Evolutionary conservation across 768 basidiomycete species (phyloP).

Genomic region (Chalciporus chontae): DNA sequence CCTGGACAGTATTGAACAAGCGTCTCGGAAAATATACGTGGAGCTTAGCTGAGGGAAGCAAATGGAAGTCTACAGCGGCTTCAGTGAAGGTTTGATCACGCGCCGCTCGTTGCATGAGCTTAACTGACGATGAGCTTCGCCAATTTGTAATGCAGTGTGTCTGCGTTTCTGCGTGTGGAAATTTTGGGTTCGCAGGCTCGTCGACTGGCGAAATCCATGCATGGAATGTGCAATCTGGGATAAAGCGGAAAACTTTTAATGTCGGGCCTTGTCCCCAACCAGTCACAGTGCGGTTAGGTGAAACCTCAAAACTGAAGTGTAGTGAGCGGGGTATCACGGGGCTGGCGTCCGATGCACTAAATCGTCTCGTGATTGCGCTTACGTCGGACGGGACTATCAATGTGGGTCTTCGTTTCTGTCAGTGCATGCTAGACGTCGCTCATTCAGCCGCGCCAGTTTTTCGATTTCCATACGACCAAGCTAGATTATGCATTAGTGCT

Average conservation of each 20-base stretch:
- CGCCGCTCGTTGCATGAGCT: neutral
- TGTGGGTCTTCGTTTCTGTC: slow-evolving; percentile 43
- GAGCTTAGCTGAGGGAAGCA: slow-evolving; percentile 47
- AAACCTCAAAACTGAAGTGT: slow-evolving; percentile 37
- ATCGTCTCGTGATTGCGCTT: slow-evolving; percentile 73
- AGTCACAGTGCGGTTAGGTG: slow-evolving; percentile 42
- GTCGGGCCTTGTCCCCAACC: slow-evolving; percentile 63
- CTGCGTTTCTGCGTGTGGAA: slow-evolving; percentile 91
- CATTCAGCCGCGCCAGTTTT: slow-evolving; percentile 59
- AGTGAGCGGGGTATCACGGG: slow-evolving; percentile 69
- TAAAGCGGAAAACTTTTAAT: slow-evolving; percentile 73
- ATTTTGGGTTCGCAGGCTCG: slow-evolving; percentile 86
- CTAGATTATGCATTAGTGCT: slow-evolving; percentile 65
- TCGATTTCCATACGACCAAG: slow-evolving; percentile 88
- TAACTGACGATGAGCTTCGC: neutral
- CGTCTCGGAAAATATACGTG: slow-evolving; percentile 74
- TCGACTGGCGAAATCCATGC: slow-evolving; percentile 77
- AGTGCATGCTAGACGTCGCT: neutral
- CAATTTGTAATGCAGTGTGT: slow-evolving; percentile 52
- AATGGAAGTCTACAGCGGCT: slow-evolving; percentile 51
- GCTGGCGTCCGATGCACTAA: slow-evolving; percentile 81
- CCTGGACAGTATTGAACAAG: slow-evolving; percentile 87
- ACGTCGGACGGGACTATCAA: slow-evolving; percentile 89
- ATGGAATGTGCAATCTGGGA: slow-evolving; percentile 98
- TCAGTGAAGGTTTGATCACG: slow-evolving; percentile 61